Percentiles rank a stretch among this genome's conserved stretches.
These are phyloP conservation scores for Hericium alpestre DNA, from an alignment of 768 basidiomycete species.

Conservation along the genomic window DNA sequence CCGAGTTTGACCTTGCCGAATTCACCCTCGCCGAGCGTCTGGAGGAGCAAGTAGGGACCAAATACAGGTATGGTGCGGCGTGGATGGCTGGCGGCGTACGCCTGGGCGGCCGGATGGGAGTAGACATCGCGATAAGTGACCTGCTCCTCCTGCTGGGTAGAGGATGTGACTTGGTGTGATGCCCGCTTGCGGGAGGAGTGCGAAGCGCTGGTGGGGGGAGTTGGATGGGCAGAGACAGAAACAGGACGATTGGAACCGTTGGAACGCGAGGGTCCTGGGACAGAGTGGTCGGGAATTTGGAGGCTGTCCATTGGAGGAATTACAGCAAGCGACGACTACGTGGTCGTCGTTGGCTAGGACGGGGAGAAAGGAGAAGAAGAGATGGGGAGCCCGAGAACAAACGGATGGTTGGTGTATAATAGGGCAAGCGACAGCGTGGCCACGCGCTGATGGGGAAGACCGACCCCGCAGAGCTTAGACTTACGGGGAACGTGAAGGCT, in stretches of 20 bases:
- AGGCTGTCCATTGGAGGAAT: conserved; percentile 22
- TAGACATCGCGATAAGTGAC: conserved; percentile 63
- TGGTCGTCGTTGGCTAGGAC: not conserved
- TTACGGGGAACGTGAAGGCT: no score
- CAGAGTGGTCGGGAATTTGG: conserved; percentile 34
- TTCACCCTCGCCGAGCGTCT: conserved; percentile 96
- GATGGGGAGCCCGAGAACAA: not conserved
- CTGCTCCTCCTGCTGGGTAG: conserved; percentile 34
- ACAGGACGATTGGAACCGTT: conserved; percentile 36
- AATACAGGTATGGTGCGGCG: conserved; percentile 85
- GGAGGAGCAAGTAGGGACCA: conserved; percentile 88
- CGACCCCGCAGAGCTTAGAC: no score
- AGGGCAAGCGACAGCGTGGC: no score
- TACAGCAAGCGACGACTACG: no score
- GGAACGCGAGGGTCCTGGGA: conserved; percentile 37
- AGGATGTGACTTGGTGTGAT: conserved; percentile 59
- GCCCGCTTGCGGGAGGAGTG: conserved; percentile 45
- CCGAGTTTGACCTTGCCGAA: conserved; percentile 99
- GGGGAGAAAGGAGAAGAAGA: not conserved
- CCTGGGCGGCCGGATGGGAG: conserved; percentile 73
- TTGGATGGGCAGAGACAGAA: conserved; percentile 47
- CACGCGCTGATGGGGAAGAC: no score
- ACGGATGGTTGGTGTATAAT: not conserved
- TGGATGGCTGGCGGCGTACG: conserved; percentile 76
- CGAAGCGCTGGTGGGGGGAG: conserved; percentile 24